Percentiles rank a stretch among this genome's conserved stretches.
phyloP scores from a whole-genome alignment of 2,329 filamentous ascomycete genomes.

The Colletotrichum siamense region DNA sequence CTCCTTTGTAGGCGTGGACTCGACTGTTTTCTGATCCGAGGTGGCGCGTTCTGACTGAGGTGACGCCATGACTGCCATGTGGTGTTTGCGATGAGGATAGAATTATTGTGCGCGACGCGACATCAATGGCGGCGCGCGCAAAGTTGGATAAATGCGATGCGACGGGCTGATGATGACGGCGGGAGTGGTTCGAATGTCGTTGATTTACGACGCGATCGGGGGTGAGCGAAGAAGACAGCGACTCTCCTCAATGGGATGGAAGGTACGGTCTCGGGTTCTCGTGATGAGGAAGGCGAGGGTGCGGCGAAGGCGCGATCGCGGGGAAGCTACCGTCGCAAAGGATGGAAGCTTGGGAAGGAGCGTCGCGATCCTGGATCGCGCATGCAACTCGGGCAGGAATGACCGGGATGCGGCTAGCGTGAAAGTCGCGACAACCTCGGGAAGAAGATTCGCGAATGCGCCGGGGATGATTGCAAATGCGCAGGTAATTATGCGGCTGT shows the following conservation, averaged over 20 bases:
- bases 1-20: conserved; percentile 32
- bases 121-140: conserved; percentile 36
- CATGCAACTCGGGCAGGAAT: background rate
- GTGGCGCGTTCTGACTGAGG: conserved; percentile 45
- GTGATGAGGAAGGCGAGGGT: background rate
- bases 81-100: conserved; percentile 33
- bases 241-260: background rate
- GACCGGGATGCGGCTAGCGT: background rate
- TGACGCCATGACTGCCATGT: conserved; percentile 61
- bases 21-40: conserved; percentile 53
- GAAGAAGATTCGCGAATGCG: background rate
- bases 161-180: too few species aligned
- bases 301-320: background rate
- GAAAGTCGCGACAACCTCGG: background rate
- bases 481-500: background rate
- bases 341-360: background rate
- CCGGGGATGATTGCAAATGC: background rate
- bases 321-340: background rate
- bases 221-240: background rate
- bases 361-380: background rate
- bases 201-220: background rate
- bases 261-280: background rate
- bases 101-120: conserved; percentile 36
- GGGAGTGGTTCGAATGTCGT: background rate
- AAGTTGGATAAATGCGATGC: background rate